A percentile compares a stretch with the other conserved stretches of the same genome.
These are phyloP conservation scores for Barnettozyma hawaiiensis DNA, from an alignment of 1,139 yeast genomes.

Conservation along the genomic window DNA sequence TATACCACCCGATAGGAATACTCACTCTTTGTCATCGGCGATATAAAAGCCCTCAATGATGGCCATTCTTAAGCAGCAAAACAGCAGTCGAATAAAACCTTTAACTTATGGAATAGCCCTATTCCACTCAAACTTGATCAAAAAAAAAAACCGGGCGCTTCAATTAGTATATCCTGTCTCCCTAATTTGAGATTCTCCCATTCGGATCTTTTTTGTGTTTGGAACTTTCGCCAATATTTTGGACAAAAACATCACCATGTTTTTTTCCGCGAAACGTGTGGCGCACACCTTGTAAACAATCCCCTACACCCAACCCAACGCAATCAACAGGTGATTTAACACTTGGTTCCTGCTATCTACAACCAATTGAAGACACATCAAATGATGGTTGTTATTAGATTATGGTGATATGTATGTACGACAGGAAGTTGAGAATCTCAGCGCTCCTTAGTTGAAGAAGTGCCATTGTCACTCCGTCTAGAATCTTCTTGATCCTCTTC, in stretches of 20 bases:
- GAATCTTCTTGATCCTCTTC: constrained; percentile 10
- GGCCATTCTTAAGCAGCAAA: constrained; percentile 30
- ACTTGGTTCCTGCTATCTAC: too few species aligned
- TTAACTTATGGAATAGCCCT: background rate
- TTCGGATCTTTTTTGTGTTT: too few species aligned
- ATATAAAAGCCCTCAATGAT: constrained; percentile 59
- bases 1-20: constrained; percentile 1
- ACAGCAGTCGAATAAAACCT: background rate
- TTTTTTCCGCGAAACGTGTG: background rate
- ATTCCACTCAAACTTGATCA: background rate
- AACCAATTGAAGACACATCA: too few species aligned
- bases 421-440: background rate
- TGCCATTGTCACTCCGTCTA: constrained; percentile 4
- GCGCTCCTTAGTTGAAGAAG: constrained; percentile 6
- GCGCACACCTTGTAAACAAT: too few species aligned
- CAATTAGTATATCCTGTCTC: background rate
- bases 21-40: constrained; percentile 48
- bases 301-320: too few species aligned
- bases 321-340: too few species aligned
- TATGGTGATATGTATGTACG: constrained; percentile 4
- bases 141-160: too few species aligned
- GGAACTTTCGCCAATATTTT: too few species aligned
- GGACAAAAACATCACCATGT: background rate
- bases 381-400: too few species aligned
- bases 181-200: too few species aligned